Evolutionary conservation across 2,329 filamentous ascomycete species (phyloP).

Genomic region (Huntiella abstrusa): DNA sequence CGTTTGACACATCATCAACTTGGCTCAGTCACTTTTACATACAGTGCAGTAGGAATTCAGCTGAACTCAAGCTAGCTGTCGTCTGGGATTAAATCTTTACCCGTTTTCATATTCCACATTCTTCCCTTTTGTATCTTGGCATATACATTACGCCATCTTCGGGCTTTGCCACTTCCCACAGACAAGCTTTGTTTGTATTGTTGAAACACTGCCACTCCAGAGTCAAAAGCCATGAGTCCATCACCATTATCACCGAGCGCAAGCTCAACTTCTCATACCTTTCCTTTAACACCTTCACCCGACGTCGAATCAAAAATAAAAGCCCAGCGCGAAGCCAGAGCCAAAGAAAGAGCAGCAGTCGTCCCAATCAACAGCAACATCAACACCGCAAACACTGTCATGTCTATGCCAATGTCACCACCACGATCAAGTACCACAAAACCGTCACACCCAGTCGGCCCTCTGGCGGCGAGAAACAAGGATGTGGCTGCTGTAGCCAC

Average conservation of each 20-base stretch:
- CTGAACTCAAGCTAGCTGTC: too few species aligned
- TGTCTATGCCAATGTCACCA: not conserved
- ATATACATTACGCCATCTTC: too few species aligned
- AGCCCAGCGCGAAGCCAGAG: not conserved
- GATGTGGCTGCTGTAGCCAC: not conserved
- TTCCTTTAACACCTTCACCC: slow-evolving; percentile 10
- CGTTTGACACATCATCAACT: too few species aligned
- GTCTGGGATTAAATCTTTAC: too few species aligned
- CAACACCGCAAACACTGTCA: not conserved
- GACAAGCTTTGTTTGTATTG: not conserved
- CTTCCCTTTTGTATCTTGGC: too few species aligned
- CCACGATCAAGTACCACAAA: not conserved
- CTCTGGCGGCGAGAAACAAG: not conserved
- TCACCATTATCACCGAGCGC: not conserved
- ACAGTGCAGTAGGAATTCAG: too few species aligned
- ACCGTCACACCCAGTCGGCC: not conserved
- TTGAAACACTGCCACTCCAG: not conserved
- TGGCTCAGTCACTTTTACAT: too few species aligned
- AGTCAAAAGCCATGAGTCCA: not conserved
- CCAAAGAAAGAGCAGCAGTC: not conserved
- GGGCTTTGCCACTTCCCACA: too few species aligned
- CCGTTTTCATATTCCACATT: too few species aligned
- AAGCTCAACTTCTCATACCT: slow-evolving; percentile 3
- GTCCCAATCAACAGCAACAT: not conserved
- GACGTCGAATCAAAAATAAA: not conserved